Conservation (phyloP, 768 basidiomycete species). For the Mycena capillaripes region DNA sequence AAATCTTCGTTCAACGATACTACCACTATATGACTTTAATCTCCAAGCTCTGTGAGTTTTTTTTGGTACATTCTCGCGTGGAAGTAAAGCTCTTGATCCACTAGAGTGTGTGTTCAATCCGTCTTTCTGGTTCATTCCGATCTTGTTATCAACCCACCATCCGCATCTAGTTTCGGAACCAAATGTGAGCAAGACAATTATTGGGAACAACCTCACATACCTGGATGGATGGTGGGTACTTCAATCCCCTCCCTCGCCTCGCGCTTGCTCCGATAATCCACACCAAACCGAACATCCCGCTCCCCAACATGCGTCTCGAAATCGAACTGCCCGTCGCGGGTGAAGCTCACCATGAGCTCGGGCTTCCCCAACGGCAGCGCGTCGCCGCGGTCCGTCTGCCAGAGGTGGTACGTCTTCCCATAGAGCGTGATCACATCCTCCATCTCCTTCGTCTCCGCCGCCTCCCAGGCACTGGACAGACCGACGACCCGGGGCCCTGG, state of each 20-base stretch:
- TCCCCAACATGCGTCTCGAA: constrained; percentile 30
- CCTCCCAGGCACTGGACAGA: constrained; percentile 30
- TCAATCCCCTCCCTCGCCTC: constrained; percentile 36
- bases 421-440: constrained; percentile 29
- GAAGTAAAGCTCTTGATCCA: no score
- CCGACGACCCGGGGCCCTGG: constrained; percentile 10
- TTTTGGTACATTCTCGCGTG: no score
- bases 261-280: constrained; percentile 30
- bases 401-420: constrained; percentile 35
- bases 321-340: constrained; percentile 32
- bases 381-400: constrained; percentile 37
- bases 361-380: constrained; percentile 31
- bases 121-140: neutral
- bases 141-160: neutral
- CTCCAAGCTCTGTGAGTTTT: no score
- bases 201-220: neutral
- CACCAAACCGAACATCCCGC: constrained; percentile 14
- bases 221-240: constrained; percentile 10
- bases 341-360: constrained; percentile 37
- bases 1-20: no score
- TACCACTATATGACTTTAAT: no score
- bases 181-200: neutral
- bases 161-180: constrained; percentile 1
- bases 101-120: no score
- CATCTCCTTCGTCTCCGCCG: constrained; percentile 38